Evolutionary conservation across 495 filamentous ascomycete genomes (phyloP), one percentile per base, ranked within the genome.

Genomic region (Xylaria palmicola): DNA sequence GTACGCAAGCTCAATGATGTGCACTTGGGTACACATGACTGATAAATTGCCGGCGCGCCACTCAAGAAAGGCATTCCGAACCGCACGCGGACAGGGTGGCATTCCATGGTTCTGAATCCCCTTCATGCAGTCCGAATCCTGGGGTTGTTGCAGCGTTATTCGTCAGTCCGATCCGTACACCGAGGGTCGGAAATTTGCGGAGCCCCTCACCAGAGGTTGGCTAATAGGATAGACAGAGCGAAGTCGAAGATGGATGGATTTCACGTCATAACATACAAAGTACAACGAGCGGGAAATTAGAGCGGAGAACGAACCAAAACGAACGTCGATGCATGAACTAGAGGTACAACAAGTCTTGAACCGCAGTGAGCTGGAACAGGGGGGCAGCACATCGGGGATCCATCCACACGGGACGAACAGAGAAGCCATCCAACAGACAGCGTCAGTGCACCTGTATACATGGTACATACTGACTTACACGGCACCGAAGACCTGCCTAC

Each of bases 241-340:
- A 17, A 32, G 17, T 20, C 29, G 48, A 17, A 34, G 5, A 20
- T 13, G 13, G 48, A 13, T 7, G 36, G 12, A n/a, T 9, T 47
- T 19, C 27, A 26, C 37, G 51, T n/a, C 26, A 39, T 6, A 34
- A 59, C 34, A 22, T 26, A 20, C n/a, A n/a, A n/a, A n/a, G n/a
- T n/a, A n/a, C n/a, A 29, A 40, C 40, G 26, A 22, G 19, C 37
- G 34, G 40, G 40, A 60, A 32, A 60, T 43, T 52, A 51, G 39
- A 53, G 29, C 58, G 58, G 58, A 60, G 36, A 19, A 60, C 29
- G 36, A 45, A 53, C 47, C 48, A 45, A 47, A 52, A 53, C 24
- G 49, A 60, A 53, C 58, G 58, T 53, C 39, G 48, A 34, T 53
- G 58, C 58, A 60, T 60, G 49, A 60, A 60, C 58, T 60, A 45